These are phyloP conservation scores for Arthrobotrys iridis DNA, from an alignment of 2,329 filamentous ascomycete genomes.

Conservation along the genomic window DNA sequence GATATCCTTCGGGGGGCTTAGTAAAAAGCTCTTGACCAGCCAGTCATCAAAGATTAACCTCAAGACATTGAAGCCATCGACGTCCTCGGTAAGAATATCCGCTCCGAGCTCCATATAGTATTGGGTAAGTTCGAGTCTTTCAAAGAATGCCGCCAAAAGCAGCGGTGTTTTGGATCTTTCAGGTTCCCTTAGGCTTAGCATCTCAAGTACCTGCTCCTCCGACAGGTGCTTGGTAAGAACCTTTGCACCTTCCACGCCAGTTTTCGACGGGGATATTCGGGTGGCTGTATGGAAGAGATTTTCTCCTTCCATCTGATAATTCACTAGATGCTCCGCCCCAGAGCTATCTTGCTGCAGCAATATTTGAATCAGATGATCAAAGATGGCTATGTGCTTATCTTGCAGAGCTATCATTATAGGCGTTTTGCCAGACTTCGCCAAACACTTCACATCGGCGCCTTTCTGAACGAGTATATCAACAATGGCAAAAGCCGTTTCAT, in stretches of 20 bases:
- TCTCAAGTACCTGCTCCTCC: constrained; percentile 12
- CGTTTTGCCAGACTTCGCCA: constrained; percentile 29
- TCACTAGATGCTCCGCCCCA: constrained; percentile 13
- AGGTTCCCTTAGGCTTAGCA: constrained; percentile 16
- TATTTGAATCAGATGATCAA: constrained; percentile 21
- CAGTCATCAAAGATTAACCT: constrained; percentile 21
- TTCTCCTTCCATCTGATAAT: constrained; percentile 8
- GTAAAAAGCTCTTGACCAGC: constrained; percentile 13
- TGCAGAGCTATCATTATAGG: constrained; percentile 15
- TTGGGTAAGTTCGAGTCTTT: constrained; percentile 19
- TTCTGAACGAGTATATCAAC: constrained; percentile 20
- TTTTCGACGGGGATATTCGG: not conserved
- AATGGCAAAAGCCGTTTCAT: constrained; percentile 36
- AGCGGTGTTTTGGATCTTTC: constrained; percentile 16
- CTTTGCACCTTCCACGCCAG: not conserved
- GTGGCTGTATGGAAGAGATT: constrained; percentile 29
- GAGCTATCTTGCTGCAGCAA: not conserved
- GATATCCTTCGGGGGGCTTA: not conserved
- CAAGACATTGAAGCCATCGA: constrained; percentile 3
- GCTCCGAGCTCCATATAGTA: constrained; percentile 7
- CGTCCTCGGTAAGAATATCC: constrained; percentile 20
- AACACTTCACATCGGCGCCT: constrained; percentile 23
- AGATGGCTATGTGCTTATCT: constrained; percentile 9
- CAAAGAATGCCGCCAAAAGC: constrained; percentile 19
- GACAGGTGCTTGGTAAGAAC: constrained; percentile 27